phyloP scores from a whole-genome alignment of 2,329 filamentous ascomycete genomes.

The Alternaria triticina region DNA sequence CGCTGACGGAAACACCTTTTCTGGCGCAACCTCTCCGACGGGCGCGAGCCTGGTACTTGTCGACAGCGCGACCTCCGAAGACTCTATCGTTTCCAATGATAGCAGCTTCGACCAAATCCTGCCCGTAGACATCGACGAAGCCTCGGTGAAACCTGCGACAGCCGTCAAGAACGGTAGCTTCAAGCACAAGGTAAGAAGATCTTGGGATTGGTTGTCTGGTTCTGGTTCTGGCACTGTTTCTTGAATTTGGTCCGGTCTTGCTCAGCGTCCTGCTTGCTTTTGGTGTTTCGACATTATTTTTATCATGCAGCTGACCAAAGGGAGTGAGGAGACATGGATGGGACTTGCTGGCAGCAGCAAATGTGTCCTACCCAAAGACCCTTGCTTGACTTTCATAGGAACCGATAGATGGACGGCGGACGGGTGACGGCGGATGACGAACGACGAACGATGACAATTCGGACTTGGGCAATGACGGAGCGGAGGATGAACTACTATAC shows the following conservation, averaged over 20 bases:
- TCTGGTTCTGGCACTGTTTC: slow-evolving; percentile 9
- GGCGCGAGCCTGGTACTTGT: slow-evolving; percentile 87
- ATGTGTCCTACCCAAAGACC: background rate
- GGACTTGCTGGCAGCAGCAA: background rate
- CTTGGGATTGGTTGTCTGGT: slow-evolving; percentile 17
- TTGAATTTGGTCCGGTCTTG: slow-evolving; percentile 1
- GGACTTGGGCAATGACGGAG: background rate
- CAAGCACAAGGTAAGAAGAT: slow-evolving; percentile 24
- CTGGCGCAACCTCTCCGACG: slow-evolving; percentile 92
- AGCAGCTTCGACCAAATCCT: slow-evolving; percentile 20
- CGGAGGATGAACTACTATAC: background rate
- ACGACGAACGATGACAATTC: background rate
- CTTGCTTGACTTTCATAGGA: background rate
- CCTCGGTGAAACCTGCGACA: background rate
- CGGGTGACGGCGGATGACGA: background rate
- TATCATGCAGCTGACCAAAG: slow-evolving; percentile 6
- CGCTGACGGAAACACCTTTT: slow-evolving; percentile 92
- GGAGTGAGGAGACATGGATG: slow-evolving; percentile 6
- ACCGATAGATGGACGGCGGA: background rate
- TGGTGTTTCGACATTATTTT: background rate
- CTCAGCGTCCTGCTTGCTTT: background rate
- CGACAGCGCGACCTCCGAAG: slow-evolving; percentile 65
- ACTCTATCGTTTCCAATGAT: slow-evolving; percentile 10
- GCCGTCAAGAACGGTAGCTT: slow-evolving; percentile 1
- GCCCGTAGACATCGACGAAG: background rate